Conservation (phyloP, 2,329 filamentous ascomycete species). For the Fusarium buharicum region DNA sequence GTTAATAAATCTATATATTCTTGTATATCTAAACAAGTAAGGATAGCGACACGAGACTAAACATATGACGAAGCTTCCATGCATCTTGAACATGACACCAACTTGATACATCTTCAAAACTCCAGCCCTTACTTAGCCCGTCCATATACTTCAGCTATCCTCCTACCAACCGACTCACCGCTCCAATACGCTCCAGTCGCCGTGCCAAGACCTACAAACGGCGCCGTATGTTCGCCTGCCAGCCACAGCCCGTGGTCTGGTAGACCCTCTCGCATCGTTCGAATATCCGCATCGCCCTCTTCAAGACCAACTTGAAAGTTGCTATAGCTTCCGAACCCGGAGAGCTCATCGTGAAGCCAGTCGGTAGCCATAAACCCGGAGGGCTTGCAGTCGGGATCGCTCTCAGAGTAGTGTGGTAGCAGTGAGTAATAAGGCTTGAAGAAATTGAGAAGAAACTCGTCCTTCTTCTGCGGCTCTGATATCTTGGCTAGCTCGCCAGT, state of each 20-base stretch:
- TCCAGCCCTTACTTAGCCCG: slow-evolving; percentile 31
- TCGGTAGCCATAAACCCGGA: slow-evolving; percentile 73
- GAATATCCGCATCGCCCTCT: slow-evolving; percentile 77
- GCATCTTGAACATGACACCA: not conserved
- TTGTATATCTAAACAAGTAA: not conserved
- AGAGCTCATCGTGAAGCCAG: slow-evolving; percentile 82
- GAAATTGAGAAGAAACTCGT: slow-evolving; percentile 69
- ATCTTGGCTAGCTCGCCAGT: slow-evolving; percentile 58
- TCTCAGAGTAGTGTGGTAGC: slow-evolving; percentile 72
- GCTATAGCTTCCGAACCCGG: slow-evolving; percentile 83
- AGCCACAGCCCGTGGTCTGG: slow-evolving; percentile 81
- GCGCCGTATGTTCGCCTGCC: slow-evolving; percentile 89
- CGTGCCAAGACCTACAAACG: slow-evolving; percentile 88
- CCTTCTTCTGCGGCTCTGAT: slow-evolving; percentile 58
- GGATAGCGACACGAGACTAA: not conserved
- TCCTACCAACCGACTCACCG: slow-evolving; percentile 79
- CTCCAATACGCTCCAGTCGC: slow-evolving; percentile 93
- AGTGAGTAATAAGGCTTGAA: slow-evolving; percentile 82
- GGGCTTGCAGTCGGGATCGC: slow-evolving; percentile 68
- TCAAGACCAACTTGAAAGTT: slow-evolving; percentile 84
- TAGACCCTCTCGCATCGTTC: slow-evolving; percentile 69
- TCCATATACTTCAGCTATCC: slow-evolving; percentile 68
- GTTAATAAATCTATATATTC: slow-evolving; percentile 2
- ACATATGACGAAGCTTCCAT: not conserved
- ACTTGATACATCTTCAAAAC: not conserved